Evolutionary conservation across 2,329 filamentous ascomycete genomes (phyloP), one percentile per base, ranked within the genome.

Genomic region (Sporothrix mexicana): DNA sequence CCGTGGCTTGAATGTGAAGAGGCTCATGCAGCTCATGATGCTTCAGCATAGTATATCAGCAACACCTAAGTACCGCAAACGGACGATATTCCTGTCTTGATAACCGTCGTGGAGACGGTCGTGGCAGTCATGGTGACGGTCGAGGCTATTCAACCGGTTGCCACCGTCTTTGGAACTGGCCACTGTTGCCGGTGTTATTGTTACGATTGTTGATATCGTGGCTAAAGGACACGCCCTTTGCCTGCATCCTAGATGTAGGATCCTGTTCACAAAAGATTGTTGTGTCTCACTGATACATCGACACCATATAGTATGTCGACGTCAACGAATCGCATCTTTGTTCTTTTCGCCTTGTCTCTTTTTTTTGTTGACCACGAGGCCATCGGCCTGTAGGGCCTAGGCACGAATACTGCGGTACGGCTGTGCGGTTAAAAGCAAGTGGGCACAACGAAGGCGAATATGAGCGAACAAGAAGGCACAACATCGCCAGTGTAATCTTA

Each of bases 401-500:
- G 49, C 17, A 15, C 1, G 2, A 2, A 15, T 3, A 25, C n/a
- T 53, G 20, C n/a, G 70, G 57, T 59, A 67, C 77, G 77, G 77
- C 75, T 77, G 77, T 73, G 75, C 78, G 80, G 78, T 76, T 80
- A 81, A 81, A 76, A 53, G 61, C 51, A 69, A 55, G 36, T 36
- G 15, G 45, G 23, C 17, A 15, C 23, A 43, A 17, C 30, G 9
- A 43, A 55, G 45, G 25, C 45, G 10, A 68, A 69, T 47, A 69
- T 8, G 30, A 36, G 30, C 30, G 30, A 36, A 36, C 30, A 36
- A 36, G 30, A 36, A 7, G 30, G 30, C 30, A 36, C 30, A 36
- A 36, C 30, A 17, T 43, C 49, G 36, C 25, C 36, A 30, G 36
- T 70, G 73, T 51, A 74, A 72, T 74, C 51, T 74, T 67, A 72